Percentiles rank a stretch among this genome's conserved stretches.
phyloP scores from a whole-genome alignment of 257 asterid species.

The Nyctanthes arbortristis region DNA sequence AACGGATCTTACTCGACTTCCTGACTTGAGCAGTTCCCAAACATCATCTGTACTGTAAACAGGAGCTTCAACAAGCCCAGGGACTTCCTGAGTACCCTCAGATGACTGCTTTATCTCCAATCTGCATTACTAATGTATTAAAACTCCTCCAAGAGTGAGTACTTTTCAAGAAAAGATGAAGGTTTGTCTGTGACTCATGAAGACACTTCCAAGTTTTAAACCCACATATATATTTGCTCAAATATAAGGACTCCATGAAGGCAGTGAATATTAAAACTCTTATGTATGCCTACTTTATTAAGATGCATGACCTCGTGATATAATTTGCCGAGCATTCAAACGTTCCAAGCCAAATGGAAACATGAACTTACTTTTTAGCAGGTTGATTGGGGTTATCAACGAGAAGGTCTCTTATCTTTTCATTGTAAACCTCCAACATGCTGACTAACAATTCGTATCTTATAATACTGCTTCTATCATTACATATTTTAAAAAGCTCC shows the following conservation, averaged over 20 bases:
- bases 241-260: not conserved
- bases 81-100: slow-evolving; percentile 98
- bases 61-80: slow-evolving; percentile 89
- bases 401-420: slow-evolving; percentile 91
- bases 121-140: slow-evolving; percentile 49
- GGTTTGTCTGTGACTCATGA: not conserved
- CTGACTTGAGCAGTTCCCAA: slow-evolving; percentile 78
- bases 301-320: not conserved
- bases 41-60: slow-evolving; percentile 79
- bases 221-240: not conserved
- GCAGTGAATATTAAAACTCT: not conserved
- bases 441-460: slow-evolving; percentile 80
- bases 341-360: slow-evolving; percentile 19
- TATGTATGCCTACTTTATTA: not conserved
- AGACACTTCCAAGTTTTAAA: not conserved
- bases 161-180: not conserved
- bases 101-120: slow-evolving; percentile 98
- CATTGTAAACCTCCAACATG: slow-evolving; percentile 98
- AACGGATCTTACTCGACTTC: slow-evolving; percentile 94
- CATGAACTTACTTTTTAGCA: slow-evolving; percentile 71
- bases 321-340: not conserved
- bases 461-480: slow-evolving; percentile 64
- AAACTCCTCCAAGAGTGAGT: not conserved
- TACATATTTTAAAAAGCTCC: slow-evolving; percentile 70
- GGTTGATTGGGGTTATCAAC: slow-evolving; percentile 73